phyloP scores from a whole-genome alignment of 805 yeast species.

The Kuraishia borneana region DNA sequence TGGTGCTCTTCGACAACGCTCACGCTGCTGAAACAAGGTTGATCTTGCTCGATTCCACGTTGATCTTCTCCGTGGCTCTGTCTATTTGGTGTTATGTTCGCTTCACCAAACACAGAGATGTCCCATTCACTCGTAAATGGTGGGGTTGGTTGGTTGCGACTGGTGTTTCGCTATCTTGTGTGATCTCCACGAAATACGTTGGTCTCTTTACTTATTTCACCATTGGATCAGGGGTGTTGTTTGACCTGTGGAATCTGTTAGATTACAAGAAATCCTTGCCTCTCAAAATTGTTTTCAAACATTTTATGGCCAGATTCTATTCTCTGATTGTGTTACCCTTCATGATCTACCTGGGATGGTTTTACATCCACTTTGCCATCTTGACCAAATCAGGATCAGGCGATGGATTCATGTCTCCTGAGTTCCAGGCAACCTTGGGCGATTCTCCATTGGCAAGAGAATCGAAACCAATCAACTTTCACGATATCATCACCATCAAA shows the following conservation, averaged over 20 bases:
- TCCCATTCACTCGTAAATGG: conserved; percentile 67
- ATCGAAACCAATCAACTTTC: conserved; percentile 62
- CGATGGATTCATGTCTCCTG: conserved; percentile 88
- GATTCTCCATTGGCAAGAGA: conserved; percentile 71
- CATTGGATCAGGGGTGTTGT: conserved; percentile 75
- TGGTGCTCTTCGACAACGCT: conserved; percentile 82
- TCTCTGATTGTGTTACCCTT: conserved; percentile 74
- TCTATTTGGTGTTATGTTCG: conserved; percentile 70
- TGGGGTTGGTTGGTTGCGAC: conserved; percentile 79
- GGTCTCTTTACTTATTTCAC: conserved; percentile 88
- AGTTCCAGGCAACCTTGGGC: conserved; percentile 83
- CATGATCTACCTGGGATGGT: conserved; percentile 76
- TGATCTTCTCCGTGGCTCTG: conserved; percentile 72
- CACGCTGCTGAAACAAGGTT: conserved; percentile 85
- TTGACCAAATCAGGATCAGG: conserved; percentile 90
- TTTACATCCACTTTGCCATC: conserved; percentile 79
- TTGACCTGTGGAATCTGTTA: conserved; percentile 82
- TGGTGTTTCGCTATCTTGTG: conserved; percentile 81
- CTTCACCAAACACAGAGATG: conserved; percentile 58
- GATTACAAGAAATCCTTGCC: conserved; percentile 62
- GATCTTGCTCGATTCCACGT: conserved; percentile 84
- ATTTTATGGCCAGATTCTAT: conserved; percentile 63
- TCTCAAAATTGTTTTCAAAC: conserved; percentile 45
- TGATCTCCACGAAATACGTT: conserved; percentile 91
- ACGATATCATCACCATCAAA: conserved; percentile 65